Evolutionary conservation across 257 asterid genomes (phyloP).

Genomic region (Solanum stenotomum): DNA sequence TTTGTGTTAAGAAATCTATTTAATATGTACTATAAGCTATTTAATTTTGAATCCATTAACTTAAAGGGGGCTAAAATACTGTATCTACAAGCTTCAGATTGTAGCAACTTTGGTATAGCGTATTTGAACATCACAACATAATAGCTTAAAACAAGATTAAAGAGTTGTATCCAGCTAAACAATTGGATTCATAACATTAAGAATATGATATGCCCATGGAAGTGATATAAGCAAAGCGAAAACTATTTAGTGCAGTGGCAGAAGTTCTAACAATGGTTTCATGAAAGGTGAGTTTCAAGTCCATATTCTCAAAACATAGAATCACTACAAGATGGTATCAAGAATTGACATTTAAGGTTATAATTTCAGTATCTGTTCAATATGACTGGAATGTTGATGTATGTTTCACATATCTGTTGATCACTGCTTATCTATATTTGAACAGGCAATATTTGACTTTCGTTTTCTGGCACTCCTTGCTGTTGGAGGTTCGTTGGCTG

Average conservation of each 20-base stretch:
- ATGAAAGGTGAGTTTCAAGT: constrained; percentile 6
- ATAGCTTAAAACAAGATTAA: neutral
- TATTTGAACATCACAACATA: neutral
- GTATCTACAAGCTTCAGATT: neutral
- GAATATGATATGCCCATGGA: neutral
- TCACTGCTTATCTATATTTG: neutral
- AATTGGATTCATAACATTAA: neutral
- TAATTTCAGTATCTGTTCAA: constrained; percentile 1
- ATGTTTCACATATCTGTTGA: neutral
- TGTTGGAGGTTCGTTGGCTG: constrained; percentile 78
- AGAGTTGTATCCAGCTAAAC: neutral
- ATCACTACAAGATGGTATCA: constrained; percentile 11
- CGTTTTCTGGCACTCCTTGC: constrained; percentile 88
- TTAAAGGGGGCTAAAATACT: neutral
- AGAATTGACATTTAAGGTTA: neutral
- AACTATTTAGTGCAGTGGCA: neutral
- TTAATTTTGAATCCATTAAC: neutral
- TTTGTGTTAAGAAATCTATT: neutral
- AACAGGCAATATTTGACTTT: constrained; percentile 71
- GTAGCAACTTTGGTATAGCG: neutral
- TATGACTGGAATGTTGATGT: neutral
- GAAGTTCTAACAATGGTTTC: neutral
- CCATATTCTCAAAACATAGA: constrained; percentile 44
- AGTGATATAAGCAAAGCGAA: neutral
- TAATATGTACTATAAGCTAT: neutral